A percentile compares a stretch with the other conserved stretches of the same genome.
Evolutionary conservation across 208 protist species (phyloP).

Genomic region (Entamoeba invadens): DNA sequence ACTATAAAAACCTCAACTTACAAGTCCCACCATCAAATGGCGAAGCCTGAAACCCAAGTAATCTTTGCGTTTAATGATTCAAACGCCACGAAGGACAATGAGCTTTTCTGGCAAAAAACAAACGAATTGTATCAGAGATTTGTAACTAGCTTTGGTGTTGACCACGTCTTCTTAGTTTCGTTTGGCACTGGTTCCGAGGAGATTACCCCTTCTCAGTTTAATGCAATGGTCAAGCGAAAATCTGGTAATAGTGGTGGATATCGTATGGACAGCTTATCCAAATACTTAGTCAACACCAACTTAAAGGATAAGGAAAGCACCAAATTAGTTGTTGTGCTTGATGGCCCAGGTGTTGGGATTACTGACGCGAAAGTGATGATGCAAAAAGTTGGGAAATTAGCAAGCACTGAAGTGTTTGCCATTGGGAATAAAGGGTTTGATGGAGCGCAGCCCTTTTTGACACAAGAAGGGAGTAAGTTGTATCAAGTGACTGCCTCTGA

Average conservation of each 20-base stretch:
- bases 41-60: background rate
- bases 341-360: background rate
- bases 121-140: background rate
- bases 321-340: background rate
- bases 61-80: background rate
- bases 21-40: background rate
- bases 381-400: background rate
- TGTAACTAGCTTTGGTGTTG: background rate
- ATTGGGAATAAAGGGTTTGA: background rate
- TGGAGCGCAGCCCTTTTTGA: background rate
- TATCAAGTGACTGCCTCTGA: background rate
- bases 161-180: background rate
- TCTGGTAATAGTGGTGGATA: background rate
- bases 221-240: background rate
- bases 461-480: background rate
- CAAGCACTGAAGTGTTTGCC: background rate
- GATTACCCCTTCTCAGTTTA: background rate
- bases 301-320: background rate
- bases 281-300: background rate
- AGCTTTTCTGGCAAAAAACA: background rate
- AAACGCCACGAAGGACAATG: background rate
- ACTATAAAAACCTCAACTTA: background rate
- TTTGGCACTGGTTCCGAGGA: background rate
- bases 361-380: background rate
- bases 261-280: background rate